Conservation (phyloP, 768 basidiomycete species). For the Tulasnella sp. region DNA sequence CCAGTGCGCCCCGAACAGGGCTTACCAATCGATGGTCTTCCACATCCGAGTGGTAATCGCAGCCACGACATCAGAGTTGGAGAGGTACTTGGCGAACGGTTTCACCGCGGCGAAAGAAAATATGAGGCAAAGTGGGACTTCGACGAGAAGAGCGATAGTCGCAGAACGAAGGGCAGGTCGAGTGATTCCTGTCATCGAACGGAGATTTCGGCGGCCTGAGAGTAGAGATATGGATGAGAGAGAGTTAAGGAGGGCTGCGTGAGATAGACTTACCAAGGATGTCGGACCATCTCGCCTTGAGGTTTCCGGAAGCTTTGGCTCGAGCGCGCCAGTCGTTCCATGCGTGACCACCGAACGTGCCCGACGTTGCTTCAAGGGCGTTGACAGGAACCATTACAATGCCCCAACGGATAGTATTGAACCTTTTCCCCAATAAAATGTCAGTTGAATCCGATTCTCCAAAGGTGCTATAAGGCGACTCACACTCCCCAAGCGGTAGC, state of each 20-base stretch:
- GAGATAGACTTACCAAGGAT: constrained; percentile 21
- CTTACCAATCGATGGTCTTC: constrained; percentile 34
- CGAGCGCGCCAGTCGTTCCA: constrained; percentile 33
- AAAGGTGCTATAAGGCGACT: background rate
- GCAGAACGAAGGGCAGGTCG: constrained; percentile 36
- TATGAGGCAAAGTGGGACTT: constrained; percentile 37
- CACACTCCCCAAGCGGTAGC: constrained; percentile 39
- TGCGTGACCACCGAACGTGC: constrained; percentile 37
- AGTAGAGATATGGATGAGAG: background rate
- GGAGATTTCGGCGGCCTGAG: background rate
- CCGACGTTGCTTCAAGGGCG: constrained; percentile 37
- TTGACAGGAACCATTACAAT: constrained; percentile 39
- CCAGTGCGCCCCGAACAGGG: too few relatives aligned
- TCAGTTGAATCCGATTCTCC: background rate
- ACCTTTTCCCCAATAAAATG: background rate
- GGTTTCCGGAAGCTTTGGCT: background rate
- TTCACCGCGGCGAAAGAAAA: constrained; percentile 35
- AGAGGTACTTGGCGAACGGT: constrained; percentile 37
- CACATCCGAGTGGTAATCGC: constrained; percentile 38
- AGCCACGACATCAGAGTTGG: constrained; percentile 36
- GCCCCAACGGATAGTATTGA: constrained; percentile 39
- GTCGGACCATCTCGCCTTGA: constrained; percentile 18
- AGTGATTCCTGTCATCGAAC: constrained; percentile 30
- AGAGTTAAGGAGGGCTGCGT: too few relatives aligned
- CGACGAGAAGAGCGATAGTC: constrained; percentile 36